These are phyloP conservation scores for Leucoagaricus sp. DNA, from an alignment of 1,284 basidiomycete genomes.

Conservation along the genomic window DNA sequence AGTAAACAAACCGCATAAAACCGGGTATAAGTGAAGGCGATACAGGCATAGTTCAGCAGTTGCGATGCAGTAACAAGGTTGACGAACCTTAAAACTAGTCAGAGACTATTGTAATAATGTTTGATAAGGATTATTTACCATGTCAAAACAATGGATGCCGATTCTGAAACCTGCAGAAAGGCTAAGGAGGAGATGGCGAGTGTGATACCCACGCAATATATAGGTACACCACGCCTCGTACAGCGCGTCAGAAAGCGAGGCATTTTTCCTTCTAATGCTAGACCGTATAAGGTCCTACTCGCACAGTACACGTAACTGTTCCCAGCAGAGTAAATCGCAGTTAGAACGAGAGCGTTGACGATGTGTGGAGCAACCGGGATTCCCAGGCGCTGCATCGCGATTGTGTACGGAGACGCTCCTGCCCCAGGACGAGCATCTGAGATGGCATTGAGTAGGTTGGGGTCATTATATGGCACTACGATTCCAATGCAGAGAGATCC, in stretches of 20 bases:
- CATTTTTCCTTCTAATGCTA: slow-evolving; percentile 69
- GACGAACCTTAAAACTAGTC: slow-evolving; percentile 36
- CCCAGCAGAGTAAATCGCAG: slow-evolving; percentile 75
- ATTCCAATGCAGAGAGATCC: slow-evolving; percentile 65
- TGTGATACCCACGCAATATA: slow-evolving; percentile 45
- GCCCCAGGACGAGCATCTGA: slow-evolving; percentile 53
- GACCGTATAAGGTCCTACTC: slow-evolving; percentile 71
- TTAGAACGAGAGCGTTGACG: slow-evolving; percentile 68
- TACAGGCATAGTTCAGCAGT: slow-evolving; percentile 47
- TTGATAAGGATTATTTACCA: slow-evolving; percentile 32
- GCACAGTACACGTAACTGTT: slow-evolving; percentile 78
- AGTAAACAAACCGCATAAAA: slow-evolving; percentile 39
- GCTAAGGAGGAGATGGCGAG: slow-evolving; percentile 41
- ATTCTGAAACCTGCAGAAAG: slow-evolving; percentile 48
- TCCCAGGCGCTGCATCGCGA: slow-evolving; percentile 64
- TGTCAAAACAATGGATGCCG: slow-evolving; percentile 45
- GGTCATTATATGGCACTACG: slow-evolving; percentile 67
- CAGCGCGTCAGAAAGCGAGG: slow-evolving; percentile 53
- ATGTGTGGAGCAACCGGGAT: slow-evolving; percentile 64
- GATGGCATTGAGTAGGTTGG: slow-evolving; percentile 46
- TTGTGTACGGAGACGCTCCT: slow-evolving; percentile 70
- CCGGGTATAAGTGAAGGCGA: slow-evolving; percentile 45
- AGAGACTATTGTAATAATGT: neutral
- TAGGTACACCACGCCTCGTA: slow-evolving; percentile 65
- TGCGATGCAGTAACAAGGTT: slow-evolving; percentile 50